Evolutionary conservation across 2,329 filamentous ascomycete genomes (phyloP), one percentile per base, ranked within the genome.

Genomic region (Ambrosiella beaveri): DNA sequence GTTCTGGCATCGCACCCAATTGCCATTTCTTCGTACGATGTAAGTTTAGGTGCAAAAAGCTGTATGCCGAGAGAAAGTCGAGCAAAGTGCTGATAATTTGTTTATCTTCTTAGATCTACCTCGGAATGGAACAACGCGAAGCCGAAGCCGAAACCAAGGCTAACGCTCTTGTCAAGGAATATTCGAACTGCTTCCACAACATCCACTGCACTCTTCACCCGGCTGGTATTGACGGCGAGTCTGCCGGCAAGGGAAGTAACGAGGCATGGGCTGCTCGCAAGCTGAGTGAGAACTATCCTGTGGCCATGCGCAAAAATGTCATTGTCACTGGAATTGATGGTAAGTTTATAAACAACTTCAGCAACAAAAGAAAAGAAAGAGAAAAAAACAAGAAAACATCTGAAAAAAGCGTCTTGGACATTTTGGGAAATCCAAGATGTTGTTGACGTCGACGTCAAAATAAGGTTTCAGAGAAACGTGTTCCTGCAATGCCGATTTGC

Each of bases 171-270:
- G 75, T 82, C n/a, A 74, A 78, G 52, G 76, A 78, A 60, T 86
- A 85, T 63, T 70, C 75, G 62, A 79, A 79, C 64, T 79, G 76
- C 59, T 87, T 88, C 66, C 78, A 79, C 47, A 77, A 75, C 60
- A 82, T 88, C 64, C 78, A 80, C 64, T 82, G 79, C 65, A 86
- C 82, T 2, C 68, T 85, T 11, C 84, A 88, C 64, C 84, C 84
- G 1, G 69, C 74, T 19, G 79, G 80, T 57, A 78, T 87, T 56
- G 76, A 78, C 2, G 80, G 81, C 11, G 84, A 88, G 66, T 78
- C 83, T 54, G 81, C 83, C 57, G 84, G 84, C 59, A 88, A 88
- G 66, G 84, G 84, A 62, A 87, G 84, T 71, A 88, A 88, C 67
- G 75, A 85, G 61, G 78, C 79, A 56, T 88, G 83, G 81, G 82